Evolutionary conservation across 306 rosid genomes (phyloP).

Genomic region (Inga laurina): DNA sequence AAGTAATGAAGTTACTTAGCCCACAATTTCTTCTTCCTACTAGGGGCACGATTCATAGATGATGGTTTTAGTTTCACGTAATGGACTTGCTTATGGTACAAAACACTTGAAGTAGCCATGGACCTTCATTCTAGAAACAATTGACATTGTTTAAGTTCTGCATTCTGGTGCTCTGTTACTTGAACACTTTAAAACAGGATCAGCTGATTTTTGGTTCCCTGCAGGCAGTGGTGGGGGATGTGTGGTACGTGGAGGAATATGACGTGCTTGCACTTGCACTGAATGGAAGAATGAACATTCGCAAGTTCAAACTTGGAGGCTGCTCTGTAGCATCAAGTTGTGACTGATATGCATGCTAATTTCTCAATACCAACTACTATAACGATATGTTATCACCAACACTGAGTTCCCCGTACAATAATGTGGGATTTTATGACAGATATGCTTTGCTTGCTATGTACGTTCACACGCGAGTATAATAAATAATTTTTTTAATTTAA

Average conservation of each 20-base stretch:
- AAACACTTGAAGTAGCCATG: background rate
- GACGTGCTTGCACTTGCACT: conserved; percentile 91
- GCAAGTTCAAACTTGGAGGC: conserved; percentile 60
- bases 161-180: background rate
- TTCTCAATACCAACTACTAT: background rate
- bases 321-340: conserved; percentile 50
- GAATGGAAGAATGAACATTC: conserved; percentile 80
- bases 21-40: background rate
- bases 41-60: background rate
- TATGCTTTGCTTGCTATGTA: background rate
- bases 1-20: background rate
- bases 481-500: background rate
- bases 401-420: background rate
- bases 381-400: background rate
- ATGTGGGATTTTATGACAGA: too few relatives aligned
- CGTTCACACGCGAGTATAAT: background rate
- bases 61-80: background rate
- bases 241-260: conserved; percentile 96
- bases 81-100: background rate
- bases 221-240: conserved; percentile 78
- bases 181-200: background rate
- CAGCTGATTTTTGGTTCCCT: conserved; percentile 11
- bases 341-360: background rate
- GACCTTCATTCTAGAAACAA: background rate
- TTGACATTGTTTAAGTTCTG: background rate